Base-by-base conservation (phyloP, 345 rosid genomes). In the Boechera retrofracta region DNA sequence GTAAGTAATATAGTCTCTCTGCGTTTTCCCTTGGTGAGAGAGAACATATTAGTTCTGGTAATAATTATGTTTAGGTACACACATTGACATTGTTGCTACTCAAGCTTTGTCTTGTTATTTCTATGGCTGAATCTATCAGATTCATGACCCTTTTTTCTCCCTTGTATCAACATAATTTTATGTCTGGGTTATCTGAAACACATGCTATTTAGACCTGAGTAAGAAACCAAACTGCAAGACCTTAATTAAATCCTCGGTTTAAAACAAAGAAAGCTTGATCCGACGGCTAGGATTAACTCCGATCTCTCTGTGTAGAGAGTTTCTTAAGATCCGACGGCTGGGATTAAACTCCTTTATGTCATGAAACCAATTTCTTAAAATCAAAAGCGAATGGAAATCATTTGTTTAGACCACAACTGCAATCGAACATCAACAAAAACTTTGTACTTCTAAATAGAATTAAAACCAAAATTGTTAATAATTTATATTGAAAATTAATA, bases 1-100 rank as follows among this genome's bases (percentile, higher is more conserved):
- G 83, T 91, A 85, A 77, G 73, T 53, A 39, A 29, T 4, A 9
- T 70, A 51, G 55, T 9, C 24, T 24, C 24, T 78, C 38, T 65
- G 45, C 12, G n/a, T 21, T 67, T 59, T 58, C 35, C 18, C 18
- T 15, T 59, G 69, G 51, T 51, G 42, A 49, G 44, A 39, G 63
- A 55, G 61, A 57, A 41, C 29, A n/a, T 45, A 36, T 5, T 38
- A 56, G 42, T 29, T 55, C 63, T 58, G 73, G 69, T 69, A 32
- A 56, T 76, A 32, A 53, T 36, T 26, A 63, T 56, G 39, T 11
- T 70, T 70, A 54, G 71, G 60, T 71, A 10, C 49, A 35, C 24
- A 51, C 29, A 18, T 21, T 51, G 42, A 77, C 54, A 71, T 48
- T 77, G 72, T 54, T 77, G 56, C 66, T 77, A 57, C 68, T 72